These are phyloP conservation scores for Microbotryum saponariae DNA, from an alignment of 1,284 basidiomycete species.

Conservation along the genomic window DNA sequence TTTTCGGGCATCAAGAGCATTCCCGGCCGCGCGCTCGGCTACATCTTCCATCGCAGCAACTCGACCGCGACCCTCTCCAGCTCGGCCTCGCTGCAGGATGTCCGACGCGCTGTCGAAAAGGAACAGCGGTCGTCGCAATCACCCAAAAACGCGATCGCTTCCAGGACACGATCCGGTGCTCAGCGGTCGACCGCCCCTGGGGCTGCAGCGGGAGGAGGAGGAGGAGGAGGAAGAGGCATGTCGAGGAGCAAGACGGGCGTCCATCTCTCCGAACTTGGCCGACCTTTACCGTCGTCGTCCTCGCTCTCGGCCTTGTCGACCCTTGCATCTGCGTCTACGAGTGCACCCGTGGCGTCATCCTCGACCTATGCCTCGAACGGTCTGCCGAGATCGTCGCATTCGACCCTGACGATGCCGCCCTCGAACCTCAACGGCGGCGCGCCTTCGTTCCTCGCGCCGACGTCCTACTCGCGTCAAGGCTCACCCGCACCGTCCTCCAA, in stretches of 20 bases:
- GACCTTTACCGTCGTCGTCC: slow-evolving; percentile 11
- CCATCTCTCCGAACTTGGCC: slow-evolving; percentile 1
- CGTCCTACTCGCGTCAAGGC: slow-evolving; percentile 9
- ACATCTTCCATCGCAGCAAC: neutral
- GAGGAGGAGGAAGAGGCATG: neutral
- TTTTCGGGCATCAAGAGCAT: slow-evolving; percentile 15
- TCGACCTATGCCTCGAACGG: neutral
- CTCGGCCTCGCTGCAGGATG: slow-evolving; percentile 16
- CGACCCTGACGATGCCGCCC: slow-evolving; percentile 18
- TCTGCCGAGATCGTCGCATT: slow-evolving; percentile 10
- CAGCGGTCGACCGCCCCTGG: neutral
- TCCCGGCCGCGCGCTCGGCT: slow-evolving; percentile 17
- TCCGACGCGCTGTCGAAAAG: slow-evolving; percentile 16
- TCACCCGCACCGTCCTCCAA: slow-evolving; percentile 22
- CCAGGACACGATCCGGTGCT: neutral
- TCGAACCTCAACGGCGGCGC: slow-evolving; percentile 3
- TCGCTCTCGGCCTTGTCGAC: slow-evolving; percentile 24
- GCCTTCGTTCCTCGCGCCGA: slow-evolving; percentile 16
- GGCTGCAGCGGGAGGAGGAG: neutral
- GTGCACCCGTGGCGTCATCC: neutral
- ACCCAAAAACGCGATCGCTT: neutral
- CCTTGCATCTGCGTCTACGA: slow-evolving; percentile 1
- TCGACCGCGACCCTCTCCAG: slow-evolving; percentile 1
- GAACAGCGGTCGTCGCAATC: neutral
- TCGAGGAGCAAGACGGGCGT: slow-evolving; percentile 12